Evolutionary conservation across 2,329 filamentous ascomycete species (phyloP).

Genomic region (Fusarium algeriense): DNA sequence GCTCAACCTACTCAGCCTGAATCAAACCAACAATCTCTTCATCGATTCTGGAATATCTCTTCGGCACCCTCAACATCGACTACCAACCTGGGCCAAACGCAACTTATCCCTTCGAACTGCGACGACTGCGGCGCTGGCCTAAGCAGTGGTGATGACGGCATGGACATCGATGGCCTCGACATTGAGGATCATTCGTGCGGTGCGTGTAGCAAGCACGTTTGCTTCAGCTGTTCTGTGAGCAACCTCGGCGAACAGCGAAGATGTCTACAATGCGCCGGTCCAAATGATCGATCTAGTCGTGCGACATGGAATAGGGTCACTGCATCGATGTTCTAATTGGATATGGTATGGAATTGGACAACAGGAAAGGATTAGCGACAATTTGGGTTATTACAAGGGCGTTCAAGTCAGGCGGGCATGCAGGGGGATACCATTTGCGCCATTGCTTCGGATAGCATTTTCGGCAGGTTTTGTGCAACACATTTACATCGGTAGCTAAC

Average conservation of each 20-base stretch:
- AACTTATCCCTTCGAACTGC: constrained; percentile 55
- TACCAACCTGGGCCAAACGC: constrained; percentile 30
- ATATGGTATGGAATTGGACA: not conserved
- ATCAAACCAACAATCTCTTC: constrained; percentile 63
- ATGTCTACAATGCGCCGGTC: constrained; percentile 66
- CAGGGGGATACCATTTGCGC: constrained; percentile 32
- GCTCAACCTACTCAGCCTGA: constrained; percentile 15
- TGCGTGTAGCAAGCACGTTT: constrained; percentile 67
- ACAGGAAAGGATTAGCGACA: not conserved
- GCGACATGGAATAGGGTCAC: constrained; percentile 37
- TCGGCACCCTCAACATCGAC: constrained; percentile 50
- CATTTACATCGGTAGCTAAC: not conserved
- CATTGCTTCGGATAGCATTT: constrained; percentile 3
- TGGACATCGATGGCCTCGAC: constrained; percentile 55
- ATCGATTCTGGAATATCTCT: constrained; percentile 72
- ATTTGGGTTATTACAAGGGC: not conserved
- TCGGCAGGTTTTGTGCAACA: not conserved
- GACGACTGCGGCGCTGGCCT: constrained; percentile 65
- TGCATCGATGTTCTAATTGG: constrained; percentile 40
- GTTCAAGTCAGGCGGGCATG: constrained; percentile 17
- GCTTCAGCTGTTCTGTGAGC: constrained; percentile 70
- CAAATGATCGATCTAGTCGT: constrained; percentile 42
- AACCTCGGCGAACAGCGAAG: constrained; percentile 66
- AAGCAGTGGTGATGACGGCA: constrained; percentile 43
- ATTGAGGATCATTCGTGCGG: constrained; percentile 56